These are phyloP conservation scores for Plasmodium gonderi DNA, from an alignment of 169 alveolate genomes.

Conservation along the genomic window DNA sequence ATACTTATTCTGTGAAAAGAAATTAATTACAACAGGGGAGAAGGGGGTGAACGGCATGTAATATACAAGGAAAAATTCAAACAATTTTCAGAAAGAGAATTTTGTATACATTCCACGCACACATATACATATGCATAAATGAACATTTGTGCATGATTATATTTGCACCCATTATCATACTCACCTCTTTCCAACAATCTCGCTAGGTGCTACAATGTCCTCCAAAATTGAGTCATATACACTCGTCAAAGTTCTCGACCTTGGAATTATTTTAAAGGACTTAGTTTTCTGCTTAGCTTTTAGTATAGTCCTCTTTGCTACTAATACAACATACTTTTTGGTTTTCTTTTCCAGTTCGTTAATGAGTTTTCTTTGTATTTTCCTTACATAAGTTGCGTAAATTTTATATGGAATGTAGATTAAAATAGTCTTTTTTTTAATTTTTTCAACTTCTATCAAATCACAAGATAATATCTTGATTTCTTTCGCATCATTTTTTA, in stretches of 20 bases:
- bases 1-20: conserved; percentile 89
- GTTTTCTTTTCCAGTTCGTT: conserved; percentile 95
- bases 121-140: not conserved
- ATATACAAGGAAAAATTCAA: not conserved
- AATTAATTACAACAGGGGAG: not conserved
- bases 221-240: conserved; percentile 97
- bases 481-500: conserved; percentile 87
- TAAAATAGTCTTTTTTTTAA: conserved; percentile 90
- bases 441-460: conserved; percentile 86
- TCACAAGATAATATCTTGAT: conserved; percentile 88
- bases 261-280: conserved; percentile 93
- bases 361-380: conserved; percentile 91
- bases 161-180: not conserved
- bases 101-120: not conserved
- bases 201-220: conserved; percentile 95
- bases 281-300: conserved; percentile 89
- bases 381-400: conserved; percentile 87
- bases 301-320: conserved; percentile 92
- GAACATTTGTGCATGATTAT: no score
- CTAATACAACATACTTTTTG: conserved; percentile 93
- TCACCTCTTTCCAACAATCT: conserved; percentile 92
- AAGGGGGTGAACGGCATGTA: not conserved
- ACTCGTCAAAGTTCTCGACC: conserved; percentile 95
- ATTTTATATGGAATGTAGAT: conserved; percentile 90
- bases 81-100: not conserved